phyloP scores from a whole-genome alignment of 1,284 basidiomycete species.

The Blastosporella zonata region DNA sequence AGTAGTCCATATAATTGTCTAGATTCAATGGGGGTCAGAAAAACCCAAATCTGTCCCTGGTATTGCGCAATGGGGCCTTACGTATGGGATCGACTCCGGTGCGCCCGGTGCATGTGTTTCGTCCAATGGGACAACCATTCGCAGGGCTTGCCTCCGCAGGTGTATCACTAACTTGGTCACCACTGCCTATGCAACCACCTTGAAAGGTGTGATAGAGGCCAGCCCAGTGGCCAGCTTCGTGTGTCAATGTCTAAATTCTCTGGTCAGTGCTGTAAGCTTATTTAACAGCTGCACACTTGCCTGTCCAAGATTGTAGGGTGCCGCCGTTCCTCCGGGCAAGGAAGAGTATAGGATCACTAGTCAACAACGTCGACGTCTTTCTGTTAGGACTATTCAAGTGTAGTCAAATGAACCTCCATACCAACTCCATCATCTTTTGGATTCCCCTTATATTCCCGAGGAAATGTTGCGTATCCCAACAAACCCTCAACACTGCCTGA shows the following conservation, averaged over 20 bases:
- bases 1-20: conserved; percentile 21
- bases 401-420: conserved; percentile 7
- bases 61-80: conserved; percentile 1
- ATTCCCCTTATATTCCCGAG: conserved; percentile 21
- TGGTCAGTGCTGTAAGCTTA: neutral
- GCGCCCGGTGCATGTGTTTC: conserved; percentile 43
- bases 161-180: conserved; percentile 54
- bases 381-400: too few relatives aligned
- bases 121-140: conserved; percentile 44
- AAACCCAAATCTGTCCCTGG: conserved; percentile 2
- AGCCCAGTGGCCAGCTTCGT: conserved; percentile 21
- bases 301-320: conserved; percentile 25
- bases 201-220: conserved; percentile 50
- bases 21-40: neutral
- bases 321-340: conserved; percentile 26
- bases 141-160: conserved; percentile 44
- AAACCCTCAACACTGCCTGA: conserved; percentile 17
- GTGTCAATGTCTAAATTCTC: conserved; percentile 16
- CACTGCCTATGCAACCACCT: conserved; percentile 48
- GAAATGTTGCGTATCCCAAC: conserved; percentile 33
- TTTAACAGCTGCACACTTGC: conserved; percentile 6
- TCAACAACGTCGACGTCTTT: too few relatives aligned
- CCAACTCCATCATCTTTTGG: conserved; percentile 29
- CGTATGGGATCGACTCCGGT: conserved; percentile 31
- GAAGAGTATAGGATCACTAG: conserved; percentile 25